phyloP scores from a whole-genome alignment of 257 asterid species.

The Solanum appendiculatum region DNA sequence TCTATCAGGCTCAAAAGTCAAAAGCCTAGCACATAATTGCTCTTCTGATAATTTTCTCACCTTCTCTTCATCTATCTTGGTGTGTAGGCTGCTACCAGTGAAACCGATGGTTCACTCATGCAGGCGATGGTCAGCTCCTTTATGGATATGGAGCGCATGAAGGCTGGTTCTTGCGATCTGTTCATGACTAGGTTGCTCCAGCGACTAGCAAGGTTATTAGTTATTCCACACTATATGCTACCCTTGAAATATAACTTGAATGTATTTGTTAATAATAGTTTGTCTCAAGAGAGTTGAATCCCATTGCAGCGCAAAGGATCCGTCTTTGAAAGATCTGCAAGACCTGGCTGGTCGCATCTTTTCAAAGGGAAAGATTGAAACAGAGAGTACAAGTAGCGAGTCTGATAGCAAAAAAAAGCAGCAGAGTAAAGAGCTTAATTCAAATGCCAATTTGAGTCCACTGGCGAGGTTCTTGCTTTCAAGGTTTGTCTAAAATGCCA shows the following conservation, averaged over 20 bases:
- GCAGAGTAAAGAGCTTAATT: conserved; percentile 54
- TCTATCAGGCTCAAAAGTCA: not conserved
- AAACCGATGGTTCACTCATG: conserved; percentile 44
- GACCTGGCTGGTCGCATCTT: conserved; percentile 66
- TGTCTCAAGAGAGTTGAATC: conserved; percentile 5
- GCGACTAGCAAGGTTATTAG: conserved; percentile 64
- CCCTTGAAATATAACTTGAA: not conserved
- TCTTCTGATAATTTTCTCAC: not conserved
- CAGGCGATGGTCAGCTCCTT: conserved; percentile 53
- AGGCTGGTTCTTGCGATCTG: conserved; percentile 74
- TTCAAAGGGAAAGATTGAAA: conserved; percentile 47
- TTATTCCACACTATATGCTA: not conserved
- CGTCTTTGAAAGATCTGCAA: conserved; percentile 73
- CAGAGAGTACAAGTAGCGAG: conserved; percentile 39
- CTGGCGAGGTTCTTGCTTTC: conserved; percentile 97
- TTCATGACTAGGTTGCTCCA: conserved; percentile 74
- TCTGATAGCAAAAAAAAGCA: conserved; percentile 61
- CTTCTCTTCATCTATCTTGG: not conserved
- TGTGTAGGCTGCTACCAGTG: conserved; percentile 52
- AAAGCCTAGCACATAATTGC: not conserved
- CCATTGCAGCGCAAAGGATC: conserved; percentile 68
- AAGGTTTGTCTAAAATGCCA: conserved; percentile 44
- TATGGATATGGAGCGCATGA: conserved; percentile 69
- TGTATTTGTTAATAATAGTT: not conserved
- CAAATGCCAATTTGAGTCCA: conserved; percentile 85